These are phyloP conservation scores for Hypomontagnella monticulosa DNA, from an alignment of 495 filamentous ascomycete genomes.

Conservation along the genomic window DNA sequence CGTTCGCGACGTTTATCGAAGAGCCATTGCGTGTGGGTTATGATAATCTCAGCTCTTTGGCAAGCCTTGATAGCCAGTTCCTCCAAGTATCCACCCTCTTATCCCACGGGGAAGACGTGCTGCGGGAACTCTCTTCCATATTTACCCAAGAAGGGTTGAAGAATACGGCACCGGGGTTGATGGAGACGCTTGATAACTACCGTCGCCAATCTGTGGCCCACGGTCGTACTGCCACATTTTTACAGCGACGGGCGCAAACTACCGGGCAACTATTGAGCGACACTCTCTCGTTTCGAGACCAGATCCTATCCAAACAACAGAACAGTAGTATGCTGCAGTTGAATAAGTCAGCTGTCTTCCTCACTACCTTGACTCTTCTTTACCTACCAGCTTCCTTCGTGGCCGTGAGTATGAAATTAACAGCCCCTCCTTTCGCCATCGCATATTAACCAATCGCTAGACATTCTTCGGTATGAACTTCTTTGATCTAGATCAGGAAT, in stretches of 20 bases:
- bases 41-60: constrained; percentile 44
- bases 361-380: constrained; percentile 55
- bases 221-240: constrained; percentile 42
- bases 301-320: constrained; percentile 50
- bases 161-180: background rate
- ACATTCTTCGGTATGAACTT: constrained; percentile 46
- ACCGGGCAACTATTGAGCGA: constrained; percentile 50
- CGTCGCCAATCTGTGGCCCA: constrained; percentile 36
- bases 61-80: constrained; percentile 45
- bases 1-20: constrained; percentile 47
- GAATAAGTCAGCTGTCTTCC: constrained; percentile 53
- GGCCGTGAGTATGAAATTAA: constrained; percentile 49
- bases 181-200: constrained; percentile 27
- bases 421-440: background rate
- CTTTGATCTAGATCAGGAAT: constrained; percentile 35
- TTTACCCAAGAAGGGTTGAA: constrained; percentile 7
- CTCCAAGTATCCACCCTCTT: constrained; percentile 42
- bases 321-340: constrained; percentile 53
- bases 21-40: constrained; percentile 47
- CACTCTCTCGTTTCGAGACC: constrained; percentile 52
- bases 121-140: constrained; percentile 38
- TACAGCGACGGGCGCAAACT: constrained; percentile 47
- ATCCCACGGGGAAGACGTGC: constrained; percentile 35
- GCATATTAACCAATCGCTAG: constrained; percentile 7
- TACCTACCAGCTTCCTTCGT: constrained; percentile 58